A percentile compares a stretch with the other conserved stretches of the same genome.
Evolutionary conservation across 2,329 filamentous ascomycete genomes (phyloP).

Genomic region (Aureobasidium sp.): DNA sequence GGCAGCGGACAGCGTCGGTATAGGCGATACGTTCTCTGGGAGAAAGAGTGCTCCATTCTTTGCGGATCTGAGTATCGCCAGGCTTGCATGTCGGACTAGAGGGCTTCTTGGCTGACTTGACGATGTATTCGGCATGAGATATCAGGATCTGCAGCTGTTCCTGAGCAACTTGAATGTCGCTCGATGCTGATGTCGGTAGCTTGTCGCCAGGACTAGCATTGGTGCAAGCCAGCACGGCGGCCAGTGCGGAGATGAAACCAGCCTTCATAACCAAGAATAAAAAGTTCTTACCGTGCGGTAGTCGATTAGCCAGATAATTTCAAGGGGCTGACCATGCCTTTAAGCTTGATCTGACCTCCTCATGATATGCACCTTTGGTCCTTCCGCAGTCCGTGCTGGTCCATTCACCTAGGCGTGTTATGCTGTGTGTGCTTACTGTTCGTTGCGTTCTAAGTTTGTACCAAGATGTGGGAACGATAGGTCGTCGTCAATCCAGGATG

Average conservation of each 20-base stretch:
- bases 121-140: neutral
- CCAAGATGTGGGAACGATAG: neutral
- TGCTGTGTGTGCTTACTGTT: neutral
- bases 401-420: neutral
- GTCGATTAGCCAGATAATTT: neutral
- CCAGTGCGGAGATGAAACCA: neutral
- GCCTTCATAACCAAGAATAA: neutral
- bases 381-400: neutral
- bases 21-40: constrained; percentile 20
- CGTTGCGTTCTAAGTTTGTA: neutral
- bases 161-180: neutral
- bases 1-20: constrained; percentile 23
- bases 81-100: neutral
- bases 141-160: constrained; percentile 1
- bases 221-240: neutral
- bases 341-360: neutral
- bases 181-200: neutral
- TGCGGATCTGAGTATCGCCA: neutral
- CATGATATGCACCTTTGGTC: neutral
- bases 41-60: constrained; percentile 22
- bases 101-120: neutral
- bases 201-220: neutral
- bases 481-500: neutral
- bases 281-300: neutral
- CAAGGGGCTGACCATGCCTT: neutral